These are phyloP conservation scores for Populus deltoides DNA, from an alignment of 345 rosid species.

Conservation along the genomic window DNA sequence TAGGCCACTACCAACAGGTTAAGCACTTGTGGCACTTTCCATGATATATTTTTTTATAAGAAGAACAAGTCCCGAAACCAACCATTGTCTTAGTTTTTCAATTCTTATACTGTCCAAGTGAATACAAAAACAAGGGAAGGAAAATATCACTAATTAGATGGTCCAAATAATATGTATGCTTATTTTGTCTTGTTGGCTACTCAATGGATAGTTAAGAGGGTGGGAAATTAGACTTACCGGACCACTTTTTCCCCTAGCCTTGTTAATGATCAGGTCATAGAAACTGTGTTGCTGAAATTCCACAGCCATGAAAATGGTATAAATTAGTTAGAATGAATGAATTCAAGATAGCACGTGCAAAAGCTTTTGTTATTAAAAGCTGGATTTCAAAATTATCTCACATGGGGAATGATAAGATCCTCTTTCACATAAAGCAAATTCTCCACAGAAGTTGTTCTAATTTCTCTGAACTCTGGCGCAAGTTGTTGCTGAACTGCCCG, in stretches of 20 bases:
- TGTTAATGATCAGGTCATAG: conserved; percentile 90
- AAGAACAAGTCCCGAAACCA: background rate
- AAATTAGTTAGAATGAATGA: conserved; percentile 6
- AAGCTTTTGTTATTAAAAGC: background rate
- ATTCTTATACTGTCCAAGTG: background rate
- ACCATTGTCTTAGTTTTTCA: background rate
- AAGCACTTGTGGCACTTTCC: background rate
- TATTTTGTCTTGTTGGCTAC: background rate
- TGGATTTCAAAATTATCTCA: conserved; percentile 37
- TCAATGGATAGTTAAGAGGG: background rate
- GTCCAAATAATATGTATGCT: background rate
- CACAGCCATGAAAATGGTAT: conserved; percentile 11
- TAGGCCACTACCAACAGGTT: background rate
- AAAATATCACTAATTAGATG: background rate
- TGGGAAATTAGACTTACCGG: conserved; percentile 56
- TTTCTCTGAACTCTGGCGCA: conserved; percentile 96
- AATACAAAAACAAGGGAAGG: background rate
- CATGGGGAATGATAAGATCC: conserved; percentile 96
- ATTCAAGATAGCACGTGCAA: background rate
- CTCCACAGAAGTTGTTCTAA: conserved; percentile 88
- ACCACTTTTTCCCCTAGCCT: conserved; percentile 99
- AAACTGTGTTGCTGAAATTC: conserved; percentile 95
- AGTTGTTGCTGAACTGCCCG: conserved; percentile 94
- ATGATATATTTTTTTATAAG: background rate
- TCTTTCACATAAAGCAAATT: conserved; percentile 96